Evolutionary conservation across 2,329 filamentous ascomycete genomes (phyloP).

Genomic region (Emergomyces orientalis): DNA sequence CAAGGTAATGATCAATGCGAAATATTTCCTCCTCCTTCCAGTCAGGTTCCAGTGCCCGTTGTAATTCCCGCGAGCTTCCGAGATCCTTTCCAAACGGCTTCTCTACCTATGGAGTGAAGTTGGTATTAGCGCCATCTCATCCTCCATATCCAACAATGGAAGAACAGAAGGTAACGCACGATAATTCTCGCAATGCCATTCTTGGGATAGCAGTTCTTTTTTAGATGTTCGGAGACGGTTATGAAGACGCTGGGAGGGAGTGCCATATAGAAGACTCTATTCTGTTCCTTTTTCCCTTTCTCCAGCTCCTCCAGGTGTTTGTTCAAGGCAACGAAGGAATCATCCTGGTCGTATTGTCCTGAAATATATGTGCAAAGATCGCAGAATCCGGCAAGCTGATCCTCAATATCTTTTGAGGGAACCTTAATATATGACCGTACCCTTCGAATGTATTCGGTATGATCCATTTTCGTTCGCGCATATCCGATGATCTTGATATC

Average conservation of each 20-base stretch:
- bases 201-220: slow-evolving; percentile 91
- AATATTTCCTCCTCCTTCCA: slow-evolving; percentile 99
- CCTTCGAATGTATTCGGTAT: slow-evolving; percentile 84
- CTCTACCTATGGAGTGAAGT: slow-evolving; percentile 59
- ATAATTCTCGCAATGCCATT: slow-evolving; percentile 89
- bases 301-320: slow-evolving; percentile 81
- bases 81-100: slow-evolving; percentile 99
- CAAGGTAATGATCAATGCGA: slow-evolving; percentile 98
- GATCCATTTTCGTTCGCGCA: slow-evolving; percentile 99
- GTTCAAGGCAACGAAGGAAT: slow-evolving; percentile 78
- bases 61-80: slow-evolving; percentile 83
- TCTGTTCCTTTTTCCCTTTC: slow-evolving; percentile 67
- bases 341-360: slow-evolving; percentile 97
- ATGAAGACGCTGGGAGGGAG: slow-evolving; percentile 96
- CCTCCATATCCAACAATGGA: not conserved
- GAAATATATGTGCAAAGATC: slow-evolving; percentile 83
- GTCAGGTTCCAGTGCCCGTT: slow-evolving; percentile 89
- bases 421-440: slow-evolving; percentile 99
- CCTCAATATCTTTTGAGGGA: slow-evolving; percentile 91
- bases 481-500: slow-evolving; percentile 97
- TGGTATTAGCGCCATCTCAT: not conserved
- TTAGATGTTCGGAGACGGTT: slow-evolving; percentile 91
- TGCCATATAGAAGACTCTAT: slow-evolving; percentile 99
- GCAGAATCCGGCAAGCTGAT: slow-evolving; percentile 87
- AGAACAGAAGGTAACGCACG: slow-evolving; percentile 46